phyloP scores from a whole-genome alignment of 2,329 filamentous ascomycete species.

The Aspergillus quadricinctus region DNA sequence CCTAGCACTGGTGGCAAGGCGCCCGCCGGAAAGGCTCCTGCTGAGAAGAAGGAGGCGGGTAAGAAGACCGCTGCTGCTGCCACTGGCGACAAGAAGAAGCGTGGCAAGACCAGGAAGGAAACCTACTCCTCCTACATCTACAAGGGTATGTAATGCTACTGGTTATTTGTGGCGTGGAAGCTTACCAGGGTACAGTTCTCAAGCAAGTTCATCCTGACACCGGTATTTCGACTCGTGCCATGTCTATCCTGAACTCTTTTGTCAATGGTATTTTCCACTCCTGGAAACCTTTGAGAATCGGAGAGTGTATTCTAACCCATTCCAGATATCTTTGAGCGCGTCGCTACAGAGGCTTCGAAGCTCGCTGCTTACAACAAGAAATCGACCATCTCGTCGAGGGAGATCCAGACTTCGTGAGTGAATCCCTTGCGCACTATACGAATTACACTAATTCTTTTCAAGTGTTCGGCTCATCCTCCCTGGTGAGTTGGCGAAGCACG shows the following conservation, averaged over 20 bases:
- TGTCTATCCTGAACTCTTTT: constrained; percentile 99
- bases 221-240: constrained; percentile 99
- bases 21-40: constrained; percentile 69
- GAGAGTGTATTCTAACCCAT: background rate
- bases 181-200: constrained; percentile 62
- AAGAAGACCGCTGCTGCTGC: constrained; percentile 90
- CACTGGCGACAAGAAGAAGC: constrained; percentile 99
- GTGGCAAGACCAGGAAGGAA: constrained; percentile 99
- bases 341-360: constrained; percentile 98
- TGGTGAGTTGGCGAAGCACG: constrained; percentile 98
- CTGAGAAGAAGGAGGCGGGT: constrained; percentile 99
- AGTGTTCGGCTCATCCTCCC: constrained; percentile 93
- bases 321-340: constrained; percentile 98
- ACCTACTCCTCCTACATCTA: constrained; percentile 99
- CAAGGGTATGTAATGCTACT: constrained; percentile 68
- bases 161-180: constrained; percentile 10
- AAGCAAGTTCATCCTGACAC: constrained; percentile 99
- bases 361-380: constrained; percentile 99
- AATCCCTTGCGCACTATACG: background rate
- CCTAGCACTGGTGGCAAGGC: constrained; percentile 91
- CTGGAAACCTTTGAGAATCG: background rate
- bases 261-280: constrained; percentile 75
- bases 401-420: constrained; percentile 91
- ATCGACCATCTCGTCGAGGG: constrained; percentile 97
- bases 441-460: constrained; percentile 22